Evolutionary conservation across 2,329 filamentous ascomycete genomes (phyloP).

Genomic region (Fusarium subtropicale): DNA sequence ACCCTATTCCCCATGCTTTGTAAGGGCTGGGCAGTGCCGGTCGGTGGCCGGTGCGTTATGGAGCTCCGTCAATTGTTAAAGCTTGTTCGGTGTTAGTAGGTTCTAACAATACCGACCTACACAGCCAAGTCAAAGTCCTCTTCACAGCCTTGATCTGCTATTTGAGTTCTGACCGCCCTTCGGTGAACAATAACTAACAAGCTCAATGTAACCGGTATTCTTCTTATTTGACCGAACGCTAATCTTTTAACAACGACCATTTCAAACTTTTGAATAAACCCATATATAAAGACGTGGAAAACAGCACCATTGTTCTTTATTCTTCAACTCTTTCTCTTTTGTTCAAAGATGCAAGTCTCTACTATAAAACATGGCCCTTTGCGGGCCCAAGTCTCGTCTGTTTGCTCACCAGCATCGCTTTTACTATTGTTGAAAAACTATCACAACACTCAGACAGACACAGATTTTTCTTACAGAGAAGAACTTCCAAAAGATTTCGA

Average conservation of each 20-base stretch:
- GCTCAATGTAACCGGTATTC: conserved; percentile 2
- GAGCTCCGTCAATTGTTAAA: conserved; percentile 1
- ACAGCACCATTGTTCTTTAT: conserved; percentile 11
- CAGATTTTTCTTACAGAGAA: conserved; percentile 3
- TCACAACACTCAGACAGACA: conserved; percentile 10
- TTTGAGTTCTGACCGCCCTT: conserved; percentile 31
- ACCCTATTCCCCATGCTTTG: conserved; percentile 11
- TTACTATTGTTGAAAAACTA: conserved; percentile 13
- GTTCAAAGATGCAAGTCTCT: conserved; percentile 32
- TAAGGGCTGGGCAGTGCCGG: not conserved
- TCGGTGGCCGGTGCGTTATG: not conserved
- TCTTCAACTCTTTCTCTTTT: not conserved
- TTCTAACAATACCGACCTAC: conserved; percentile 1
- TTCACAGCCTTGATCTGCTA: conserved; percentile 7
- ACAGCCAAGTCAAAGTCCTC: conserved; percentile 8
- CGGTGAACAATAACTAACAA: conserved; percentile 15
- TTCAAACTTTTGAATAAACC: not conserved
- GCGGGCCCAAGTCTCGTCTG: conserved; percentile 16
- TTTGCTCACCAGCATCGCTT: conserved; percentile 18
- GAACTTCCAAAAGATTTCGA: not conserved
- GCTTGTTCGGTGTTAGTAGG: conserved; percentile 10
- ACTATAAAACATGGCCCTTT: conserved; percentile 32
- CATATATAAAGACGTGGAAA: conserved; percentile 17
- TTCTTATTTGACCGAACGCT: conserved; percentile 10
- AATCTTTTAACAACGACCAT: conserved; percentile 1